Evolutionary conservation across 2,329 filamentous ascomycete genomes (phyloP).

Genomic region (Trichoderma afroharzianum): DNA sequence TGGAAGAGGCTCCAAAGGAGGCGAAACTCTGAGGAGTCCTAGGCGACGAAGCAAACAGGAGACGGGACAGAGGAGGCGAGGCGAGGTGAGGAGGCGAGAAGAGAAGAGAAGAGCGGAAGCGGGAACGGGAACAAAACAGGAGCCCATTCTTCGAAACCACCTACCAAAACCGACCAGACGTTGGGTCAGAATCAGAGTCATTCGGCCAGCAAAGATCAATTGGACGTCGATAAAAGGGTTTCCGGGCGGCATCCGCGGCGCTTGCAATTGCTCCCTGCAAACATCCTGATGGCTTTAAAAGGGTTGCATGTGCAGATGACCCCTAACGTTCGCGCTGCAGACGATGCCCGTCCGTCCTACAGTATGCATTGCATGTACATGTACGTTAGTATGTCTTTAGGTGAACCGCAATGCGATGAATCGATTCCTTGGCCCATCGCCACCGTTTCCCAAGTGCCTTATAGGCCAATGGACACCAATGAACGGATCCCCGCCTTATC

Average conservation of each 20-base stretch:
- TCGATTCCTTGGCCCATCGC: constrained; percentile 7
- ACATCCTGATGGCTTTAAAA: constrained; percentile 6
- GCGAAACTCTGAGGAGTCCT: constrained; percentile 3
- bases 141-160: neutral
- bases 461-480: constrained; percentile 11
- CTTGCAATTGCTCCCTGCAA: constrained; percentile 1
- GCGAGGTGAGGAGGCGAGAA: neutral
- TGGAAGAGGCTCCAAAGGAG: neutral
- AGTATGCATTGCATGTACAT: neutral
- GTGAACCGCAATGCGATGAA: constrained; percentile 4
- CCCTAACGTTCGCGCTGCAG: constrained; percentile 13
- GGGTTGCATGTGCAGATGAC: constrained; percentile 16
- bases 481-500: constrained; percentile 9
- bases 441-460: constrained; percentile 1
- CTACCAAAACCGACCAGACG: neutral
- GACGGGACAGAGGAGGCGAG: neutral
- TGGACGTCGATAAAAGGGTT: neutral
- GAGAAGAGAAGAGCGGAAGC: neutral
- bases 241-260: constrained; percentile 15
- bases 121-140: neutral
- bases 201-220: neutral
- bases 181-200: constrained; percentile 4
- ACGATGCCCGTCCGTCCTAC: neutral
- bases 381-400: neutral
- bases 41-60: neutral